Base-by-base conservation (phyloP, 331 rosid genomes). In the Ulmus americana region DNA sequence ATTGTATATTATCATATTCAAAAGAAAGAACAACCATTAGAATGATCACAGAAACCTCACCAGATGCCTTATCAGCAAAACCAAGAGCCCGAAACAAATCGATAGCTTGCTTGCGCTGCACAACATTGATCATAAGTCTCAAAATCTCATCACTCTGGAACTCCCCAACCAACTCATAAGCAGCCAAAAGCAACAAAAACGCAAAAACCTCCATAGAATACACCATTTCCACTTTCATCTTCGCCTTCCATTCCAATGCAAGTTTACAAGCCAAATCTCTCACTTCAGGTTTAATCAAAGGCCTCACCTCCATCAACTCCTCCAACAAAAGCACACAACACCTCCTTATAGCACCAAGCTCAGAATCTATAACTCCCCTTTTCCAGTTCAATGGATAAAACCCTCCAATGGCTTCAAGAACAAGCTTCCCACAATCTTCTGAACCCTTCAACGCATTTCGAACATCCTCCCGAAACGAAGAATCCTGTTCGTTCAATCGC, bases 11-110 rank as follows among this genome's bases (percentile, higher is more conserved):
- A 18, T 5, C 35, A 15, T 44, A 40, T 5, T 28, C 10, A 15
- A 18, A 6, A 18, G 0, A 63, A 16, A 39, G 5, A 54, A 38
- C 40, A 16, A 42, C 45, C 10, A n/a, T 43, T 12, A 35, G 13
- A 41, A 13, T 39, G 44, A 22, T 10, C 5, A 3, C 10, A 13
- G 10, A 39, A 68, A 72, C 65, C 84, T 72, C 69, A 80, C 84
- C 81, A 0, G 74, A 16, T 39, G 74, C 79, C 42, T 59, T 76
- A 59, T 73, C 64, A 10, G 69, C 55, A 1, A 73, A 76, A 56
- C 85, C 85, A 51, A 80, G 71, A 15, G 71, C 63, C 79, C 47
- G 67, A 35, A 80, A 72, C 71, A 72, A 61, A 53, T 76, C 73
- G 0, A 73, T 74, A 41, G 85, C 77, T 43, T 45, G 68, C 50